Percentiles rank a stretch among this genome's conserved stretches.
These are phyloP conservation scores for Daldinia loculata DNA, from an alignment of 495 filamentous ascomycete species.

Conservation along the genomic window DNA sequence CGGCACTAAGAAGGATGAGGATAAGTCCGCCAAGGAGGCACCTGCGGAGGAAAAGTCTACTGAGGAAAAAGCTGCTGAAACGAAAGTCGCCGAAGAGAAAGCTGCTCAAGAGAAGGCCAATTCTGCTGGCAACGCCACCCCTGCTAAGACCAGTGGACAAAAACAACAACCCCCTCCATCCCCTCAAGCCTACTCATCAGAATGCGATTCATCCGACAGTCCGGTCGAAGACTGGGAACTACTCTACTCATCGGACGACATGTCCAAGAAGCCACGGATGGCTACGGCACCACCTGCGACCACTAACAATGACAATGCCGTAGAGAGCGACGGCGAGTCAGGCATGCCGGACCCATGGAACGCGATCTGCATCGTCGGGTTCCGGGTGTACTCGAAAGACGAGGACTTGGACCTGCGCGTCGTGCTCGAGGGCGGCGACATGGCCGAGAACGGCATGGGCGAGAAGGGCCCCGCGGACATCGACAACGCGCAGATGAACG, in stretches of 20 bases:
- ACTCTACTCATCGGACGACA: constrained; percentile 60
- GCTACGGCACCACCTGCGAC: constrained; percentile 38
- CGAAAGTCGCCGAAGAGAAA: constrained; percentile 29
- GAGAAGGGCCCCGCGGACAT: constrained; percentile 59
- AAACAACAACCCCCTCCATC: constrained; percentile 10
- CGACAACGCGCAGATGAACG: constrained; percentile 61
- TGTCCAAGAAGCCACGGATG: constrained; percentile 58
- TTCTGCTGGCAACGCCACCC: constrained; percentile 6
- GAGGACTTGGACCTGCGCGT: constrained; percentile 56
- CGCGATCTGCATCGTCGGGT: constrained; percentile 58
- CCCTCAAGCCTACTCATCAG: constrained; percentile 41
- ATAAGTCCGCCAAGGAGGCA: constrained; percentile 16
- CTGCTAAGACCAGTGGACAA: constrained; percentile 16
- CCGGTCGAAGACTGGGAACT: constrained; percentile 61
- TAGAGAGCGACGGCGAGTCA: constrained; percentile 57
- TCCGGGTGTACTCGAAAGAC: constrained; percentile 61
- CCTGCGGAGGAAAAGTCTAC: constrained; percentile 6
- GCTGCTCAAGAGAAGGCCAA: constrained; percentile 23
- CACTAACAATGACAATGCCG: constrained; percentile 39
- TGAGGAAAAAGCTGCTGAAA: constrained; percentile 14
- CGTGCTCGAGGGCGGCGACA: constrained; percentile 59
- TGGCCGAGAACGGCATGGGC: constrained; percentile 60
- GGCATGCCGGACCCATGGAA: constrained; percentile 61
- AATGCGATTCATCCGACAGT: constrained; percentile 59
- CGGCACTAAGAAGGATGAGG: constrained; percentile 14